Evolutionary conservation across 805 yeast species (phyloP), one percentile per base, ranked within the genome.

Genomic region (Candida berthetii): DNA sequence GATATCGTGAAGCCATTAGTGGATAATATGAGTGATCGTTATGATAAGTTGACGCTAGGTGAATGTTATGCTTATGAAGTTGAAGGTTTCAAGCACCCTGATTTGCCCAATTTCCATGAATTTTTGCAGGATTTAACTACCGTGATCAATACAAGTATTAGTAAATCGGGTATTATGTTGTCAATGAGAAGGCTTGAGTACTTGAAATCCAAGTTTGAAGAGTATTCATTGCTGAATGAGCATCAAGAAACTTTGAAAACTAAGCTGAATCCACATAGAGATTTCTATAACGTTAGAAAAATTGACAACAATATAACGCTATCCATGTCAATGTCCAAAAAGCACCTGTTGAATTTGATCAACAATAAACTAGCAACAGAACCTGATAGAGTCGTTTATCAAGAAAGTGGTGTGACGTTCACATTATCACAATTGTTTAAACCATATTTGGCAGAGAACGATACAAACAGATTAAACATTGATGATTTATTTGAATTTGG

Each of bases 271-370:
- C 71, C 72, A 13, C 66, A 66, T 38, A 48, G 71, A 32, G 72
- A 68, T 52, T 68, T 68, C 37, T 68, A 68, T 42, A 68, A 68
- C 41, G 68, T 62, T 14, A 55, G 73, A 47, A 69, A 69, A 47
- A 63, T 69, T 29, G 72, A 68, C 40, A 93, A 97, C 28, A 98
- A 93, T 68, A 91, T 93, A 47, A 97, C 91, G 58, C 96, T 91
- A 58, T 82, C 96, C 7, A 98, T 98, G 38, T 87, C 96, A 57
- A 93, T 93, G 98, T 89, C 95, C 52, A 97, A 93, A 64, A 91
- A 91, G 61, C 98, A 91, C 65, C 68, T 66, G 18, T 49, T 65
- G 31, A 65, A 62, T 32, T 60, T 62, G n/a, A 64, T 67, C 16
- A 63, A 68, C 56, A 52, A 53, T 9, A 67, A 65, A 39, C 40